phyloP scores from a whole-genome alignment of 768 basidiomycete species.

The Trametes villosa region DNA sequence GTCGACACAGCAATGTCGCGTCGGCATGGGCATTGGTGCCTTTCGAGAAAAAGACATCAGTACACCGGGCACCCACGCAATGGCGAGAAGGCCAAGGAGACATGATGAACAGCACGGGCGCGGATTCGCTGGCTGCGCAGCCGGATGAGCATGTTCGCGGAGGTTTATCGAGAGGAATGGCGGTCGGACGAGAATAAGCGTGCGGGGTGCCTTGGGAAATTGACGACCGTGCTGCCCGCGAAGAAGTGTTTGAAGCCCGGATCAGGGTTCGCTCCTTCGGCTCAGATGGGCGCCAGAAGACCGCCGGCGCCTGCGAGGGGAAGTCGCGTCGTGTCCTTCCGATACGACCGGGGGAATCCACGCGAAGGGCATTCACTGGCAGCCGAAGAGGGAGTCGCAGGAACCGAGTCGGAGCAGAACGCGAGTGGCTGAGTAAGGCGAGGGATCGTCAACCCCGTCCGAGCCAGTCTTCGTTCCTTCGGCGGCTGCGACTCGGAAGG shows the following conservation, averaged over 20 bases:
- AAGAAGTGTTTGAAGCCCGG: constrained; percentile 17
- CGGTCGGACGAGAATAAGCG: background rate
- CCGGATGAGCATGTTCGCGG: background rate
- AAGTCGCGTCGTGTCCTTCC: background rate
- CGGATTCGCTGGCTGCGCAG: background rate
- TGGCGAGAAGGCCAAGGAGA: background rate
- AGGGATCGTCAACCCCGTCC: no score
- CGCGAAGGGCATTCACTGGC: no score
- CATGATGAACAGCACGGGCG: background rate
- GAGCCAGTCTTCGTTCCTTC: no score
- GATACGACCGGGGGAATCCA: constrained; percentile 9
- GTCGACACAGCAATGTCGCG: background rate
- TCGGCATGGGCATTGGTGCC: background rate
- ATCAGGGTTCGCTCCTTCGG: constrained; percentile 12
- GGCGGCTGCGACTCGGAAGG: background rate
- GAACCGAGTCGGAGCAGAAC: no score
- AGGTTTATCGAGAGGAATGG: background rate
- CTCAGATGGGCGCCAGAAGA: background rate
- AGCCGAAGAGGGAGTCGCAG: no score
- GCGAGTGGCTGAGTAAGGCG: no score
- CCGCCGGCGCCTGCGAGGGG: no score
- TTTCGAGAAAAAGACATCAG: background rate
- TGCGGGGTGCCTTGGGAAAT: background rate
- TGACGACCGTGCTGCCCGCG: constrained; percentile 21
- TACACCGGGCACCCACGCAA: background rate